phyloP scores from a whole-genome alignment of 805 yeast genomes.

The Metschnikowia vanudenii region DNA sequence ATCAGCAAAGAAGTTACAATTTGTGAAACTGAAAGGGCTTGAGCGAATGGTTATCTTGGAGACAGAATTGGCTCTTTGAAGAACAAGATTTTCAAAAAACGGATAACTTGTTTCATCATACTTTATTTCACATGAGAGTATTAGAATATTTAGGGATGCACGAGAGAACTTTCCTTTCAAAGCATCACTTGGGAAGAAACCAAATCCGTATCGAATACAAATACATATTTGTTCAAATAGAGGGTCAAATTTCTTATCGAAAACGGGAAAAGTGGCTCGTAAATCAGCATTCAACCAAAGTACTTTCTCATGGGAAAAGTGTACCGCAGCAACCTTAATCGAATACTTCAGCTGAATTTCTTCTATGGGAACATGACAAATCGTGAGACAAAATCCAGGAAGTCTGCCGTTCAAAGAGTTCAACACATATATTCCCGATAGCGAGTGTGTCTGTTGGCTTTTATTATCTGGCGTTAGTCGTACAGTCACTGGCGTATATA shows the following conservation, averaged over 20 bases:
- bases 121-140: neutral
- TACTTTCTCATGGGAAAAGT: constrained; percentile 1
- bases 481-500: constrained; percentile 12
- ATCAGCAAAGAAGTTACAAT: constrained; percentile 12
- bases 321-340: constrained; percentile 12
- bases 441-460: neutral
- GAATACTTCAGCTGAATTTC: constrained; percentile 1
- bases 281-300: constrained; percentile 11
- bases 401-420: neutral
- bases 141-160: neutral
- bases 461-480: constrained; percentile 6
- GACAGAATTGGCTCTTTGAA: neutral
- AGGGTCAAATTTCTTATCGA: neutral
- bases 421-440: constrained; percentile 10
- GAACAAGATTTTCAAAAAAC: neutral
- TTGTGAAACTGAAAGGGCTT: constrained; percentile 16
- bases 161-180: neutral
- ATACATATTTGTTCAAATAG: constrained; percentile 5
- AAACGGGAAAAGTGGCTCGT: neutral
- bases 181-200: constrained; percentile 13
- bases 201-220: constrained; percentile 9
- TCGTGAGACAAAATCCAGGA: constrained; percentile 1
- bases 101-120: neutral
- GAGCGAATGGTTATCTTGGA: constrained; percentile 7
- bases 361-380: constrained; percentile 8